Evolutionary conservation across 2,329 filamentous ascomycete species (phyloP), one percentile per base, ranked within the genome.

Genomic region (Ophiostoma sp.): DNA sequence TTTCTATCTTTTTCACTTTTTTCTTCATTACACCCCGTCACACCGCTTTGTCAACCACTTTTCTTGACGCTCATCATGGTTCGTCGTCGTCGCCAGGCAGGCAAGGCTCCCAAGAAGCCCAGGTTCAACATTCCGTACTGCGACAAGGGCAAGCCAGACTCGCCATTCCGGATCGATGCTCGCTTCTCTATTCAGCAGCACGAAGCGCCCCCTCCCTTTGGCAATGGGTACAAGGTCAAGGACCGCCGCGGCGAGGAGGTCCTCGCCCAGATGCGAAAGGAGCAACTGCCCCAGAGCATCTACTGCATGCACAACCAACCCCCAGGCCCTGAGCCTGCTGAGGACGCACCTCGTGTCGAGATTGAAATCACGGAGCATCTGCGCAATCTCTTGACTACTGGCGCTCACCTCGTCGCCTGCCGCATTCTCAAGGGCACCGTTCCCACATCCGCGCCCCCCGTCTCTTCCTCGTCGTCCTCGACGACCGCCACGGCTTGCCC

Each of bases 281-380:
- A 76, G 11, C 71, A 77, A 45, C 71, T 76, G 1, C 74, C 73
- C 0, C 74, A 75, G 28, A 77, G 76, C 42, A 71, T 74, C 2
- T 76, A 75, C 68, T 76, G 75, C 52, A 5, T 77, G 25, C 22
- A 64, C 19, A 76, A 76, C 31, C 75, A 69, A 12, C 72, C 73
- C 1, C 64, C 64, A 0, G 76, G 75, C 0, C 74, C 73, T 0
- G 76, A 75, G n/a, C 73, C 74, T 1, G 25, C 50, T 0, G 28
- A 12, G 0, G 28, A 70, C 11, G 64, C 72, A 0, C 57, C n/a
- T 3, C 28, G 28, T 0, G 0, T 76, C 0, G 64, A 72, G 0
- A 72, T 77, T 4, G 52, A 73, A 12, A 39, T 77, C 1, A 19
- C 61, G 0, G 75, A 75, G 22, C 68, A 70, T 48, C 15, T 77